phyloP scores from a whole-genome alignment of 495 filamentous ascomycete genomes.

The Penicillium antarcticum region DNA sequence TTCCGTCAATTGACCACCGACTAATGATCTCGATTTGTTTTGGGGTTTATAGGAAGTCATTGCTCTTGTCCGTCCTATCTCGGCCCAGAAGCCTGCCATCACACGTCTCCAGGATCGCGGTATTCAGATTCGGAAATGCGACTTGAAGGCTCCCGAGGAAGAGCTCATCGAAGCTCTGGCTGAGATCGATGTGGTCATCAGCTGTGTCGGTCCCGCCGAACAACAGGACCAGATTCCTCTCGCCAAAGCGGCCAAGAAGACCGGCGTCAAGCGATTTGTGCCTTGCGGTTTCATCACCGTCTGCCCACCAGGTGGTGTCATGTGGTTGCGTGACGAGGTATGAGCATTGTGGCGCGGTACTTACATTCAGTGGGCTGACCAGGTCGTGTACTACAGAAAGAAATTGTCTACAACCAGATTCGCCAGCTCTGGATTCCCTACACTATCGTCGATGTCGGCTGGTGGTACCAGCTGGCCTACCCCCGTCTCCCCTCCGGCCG shows the following conservation, averaged over 20 bases:
- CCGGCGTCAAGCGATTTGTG: slow-evolving; percentile 56
- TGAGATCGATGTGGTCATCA: slow-evolving; percentile 54
- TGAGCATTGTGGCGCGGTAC: background rate
- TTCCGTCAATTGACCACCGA: background rate
- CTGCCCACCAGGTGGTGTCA: slow-evolving; percentile 43
- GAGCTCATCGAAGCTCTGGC: slow-evolving; percentile 43
- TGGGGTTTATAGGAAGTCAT: slow-evolving; percentile 40
- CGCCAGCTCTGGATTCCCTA: slow-evolving; percentile 51
- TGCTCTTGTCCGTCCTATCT: slow-evolving; percentile 46
- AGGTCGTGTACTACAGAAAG: slow-evolving; percentile 39
- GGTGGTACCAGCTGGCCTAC: slow-evolving; percentile 56
- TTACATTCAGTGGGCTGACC: slow-evolving; percentile 3
- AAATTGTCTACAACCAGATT: slow-evolving; percentile 53
- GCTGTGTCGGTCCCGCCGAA: slow-evolving; percentile 43
- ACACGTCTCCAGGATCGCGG: slow-evolving; percentile 41
- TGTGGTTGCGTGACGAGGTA: slow-evolving; percentile 48
- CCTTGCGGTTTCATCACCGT: slow-evolving; percentile 54
- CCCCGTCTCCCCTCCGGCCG: slow-evolving; percentile 50
- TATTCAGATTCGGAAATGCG: slow-evolving; percentile 44
- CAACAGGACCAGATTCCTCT: slow-evolving; percentile 50
- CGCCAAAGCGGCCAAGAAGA: slow-evolving; percentile 52
- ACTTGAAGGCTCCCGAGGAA: slow-evolving; percentile 44
- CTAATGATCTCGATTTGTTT: slow-evolving; percentile 3
- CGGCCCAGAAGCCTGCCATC: slow-evolving; percentile 45
- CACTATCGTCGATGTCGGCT: slow-evolving; percentile 61